Percentiles rank a stretch among this genome's conserved stretches.
Conservation (phyloP, 164 flowering plant species). For the Tinospora cordifolia region DNA sequence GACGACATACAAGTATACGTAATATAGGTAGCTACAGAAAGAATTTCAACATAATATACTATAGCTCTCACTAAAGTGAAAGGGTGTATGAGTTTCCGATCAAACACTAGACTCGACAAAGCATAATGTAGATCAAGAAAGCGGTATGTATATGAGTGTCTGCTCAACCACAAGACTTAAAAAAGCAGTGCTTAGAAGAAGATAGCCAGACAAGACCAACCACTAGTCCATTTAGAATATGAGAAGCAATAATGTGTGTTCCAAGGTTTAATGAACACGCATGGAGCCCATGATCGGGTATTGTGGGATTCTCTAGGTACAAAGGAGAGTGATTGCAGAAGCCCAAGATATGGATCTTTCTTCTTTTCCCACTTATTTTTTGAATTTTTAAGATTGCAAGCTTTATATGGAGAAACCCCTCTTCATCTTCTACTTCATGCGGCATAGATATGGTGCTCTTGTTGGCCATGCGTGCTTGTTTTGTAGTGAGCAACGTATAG, state of each 20-base stretch:
- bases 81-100: no score
- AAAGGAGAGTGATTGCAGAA: not conserved
- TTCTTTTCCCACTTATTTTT: no score
- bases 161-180: no score
- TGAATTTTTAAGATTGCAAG: no score
- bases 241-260: not conserved
- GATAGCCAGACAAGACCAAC: not conserved
- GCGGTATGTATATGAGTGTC: no score
- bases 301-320: constrained; percentile 4
- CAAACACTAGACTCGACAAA: no score
- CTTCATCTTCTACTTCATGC: not conserved
- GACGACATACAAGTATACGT: no score
- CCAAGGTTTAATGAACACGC: not conserved
- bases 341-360: not conserved
- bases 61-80: no score
- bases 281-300: not conserved
- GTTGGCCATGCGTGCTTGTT: constrained; percentile 22
- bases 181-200: no score
- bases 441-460: constrained; percentile 10
- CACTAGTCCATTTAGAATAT: not conserved
- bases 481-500: constrained; percentile 13
- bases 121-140: no score
- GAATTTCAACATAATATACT: no score
- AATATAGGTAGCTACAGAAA: no score
- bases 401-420: constrained; percentile 1